phyloP scores from a whole-genome alignment of 208 protist genomes.

The Trypanosoma melophagium region DNA sequence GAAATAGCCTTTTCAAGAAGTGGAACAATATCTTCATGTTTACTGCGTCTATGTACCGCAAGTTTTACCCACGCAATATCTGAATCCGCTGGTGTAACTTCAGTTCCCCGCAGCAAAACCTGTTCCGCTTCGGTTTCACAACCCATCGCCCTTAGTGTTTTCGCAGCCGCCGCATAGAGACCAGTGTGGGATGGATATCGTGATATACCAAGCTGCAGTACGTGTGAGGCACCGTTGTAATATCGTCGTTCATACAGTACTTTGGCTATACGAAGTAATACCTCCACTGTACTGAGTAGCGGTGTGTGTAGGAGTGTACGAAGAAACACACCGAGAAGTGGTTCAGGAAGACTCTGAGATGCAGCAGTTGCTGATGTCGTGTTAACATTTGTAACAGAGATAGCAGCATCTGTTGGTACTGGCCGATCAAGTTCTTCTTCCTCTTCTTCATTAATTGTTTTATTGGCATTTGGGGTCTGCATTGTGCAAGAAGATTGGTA shows the following conservation, averaged over 20 bases:
- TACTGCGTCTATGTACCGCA: constrained; percentile 54
- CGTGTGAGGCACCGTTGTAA: constrained; percentile 24
- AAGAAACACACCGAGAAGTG: constrained; percentile 18
- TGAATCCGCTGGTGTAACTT: constrained; percentile 14
- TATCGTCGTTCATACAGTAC: constrained; percentile 29
- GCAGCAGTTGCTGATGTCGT: constrained; percentile 24
- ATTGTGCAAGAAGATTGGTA: not conserved
- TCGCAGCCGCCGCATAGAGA: constrained; percentile 41
- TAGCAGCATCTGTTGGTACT: constrained; percentile 1
- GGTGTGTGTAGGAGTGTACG: constrained; percentile 15
- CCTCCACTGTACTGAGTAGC: constrained; percentile 19
- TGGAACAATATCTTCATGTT: constrained; percentile 23
- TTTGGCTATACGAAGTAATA: constrained; percentile 38
- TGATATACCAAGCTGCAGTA: constrained; percentile 26
- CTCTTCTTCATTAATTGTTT: constrained; percentile 29
- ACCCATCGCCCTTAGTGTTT: constrained; percentile 40
- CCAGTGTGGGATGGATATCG: constrained; percentile 4
- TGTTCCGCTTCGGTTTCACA: constrained; percentile 36
- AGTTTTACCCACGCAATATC: constrained; percentile 69
- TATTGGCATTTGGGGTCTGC: not conserved
- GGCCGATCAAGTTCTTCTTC: constrained; percentile 32
- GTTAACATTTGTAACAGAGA: not conserved
- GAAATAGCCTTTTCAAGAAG: constrained; percentile 29
- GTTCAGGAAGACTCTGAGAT: constrained; percentile 26
- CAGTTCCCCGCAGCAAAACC: constrained; percentile 35